phyloP scores from a whole-genome alignment of 139 green algal species.

The Tetradesmus obliquus region DNA sequence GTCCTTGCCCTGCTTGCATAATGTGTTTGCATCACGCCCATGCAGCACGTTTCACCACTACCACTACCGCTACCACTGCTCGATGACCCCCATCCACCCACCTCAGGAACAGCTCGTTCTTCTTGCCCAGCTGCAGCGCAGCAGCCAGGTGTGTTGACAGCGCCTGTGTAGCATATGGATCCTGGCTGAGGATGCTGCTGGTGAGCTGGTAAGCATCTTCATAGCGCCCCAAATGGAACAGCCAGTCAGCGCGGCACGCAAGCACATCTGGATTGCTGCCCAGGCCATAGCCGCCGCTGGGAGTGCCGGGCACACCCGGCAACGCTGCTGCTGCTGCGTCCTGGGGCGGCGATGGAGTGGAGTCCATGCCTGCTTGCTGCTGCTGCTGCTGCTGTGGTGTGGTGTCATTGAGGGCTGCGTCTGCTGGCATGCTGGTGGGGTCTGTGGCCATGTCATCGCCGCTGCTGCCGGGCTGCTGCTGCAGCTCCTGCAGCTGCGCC shows the following conservation, averaged over 20 bases:
- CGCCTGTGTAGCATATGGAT: constrained; percentile 75
- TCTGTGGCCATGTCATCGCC: constrained; percentile 8
- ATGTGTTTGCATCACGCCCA: no score
- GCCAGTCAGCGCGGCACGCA: constrained; percentile 76
- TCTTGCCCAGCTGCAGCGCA: constrained; percentile 85
- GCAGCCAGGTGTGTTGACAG: constrained; percentile 84
- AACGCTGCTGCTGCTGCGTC: constrained; percentile 28
- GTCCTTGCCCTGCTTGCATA: no score
- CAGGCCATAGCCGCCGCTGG: constrained; percentile 70
- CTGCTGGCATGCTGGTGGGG: background rate
- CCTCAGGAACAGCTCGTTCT: constrained; percentile 91
- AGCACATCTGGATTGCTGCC: constrained; percentile 79
- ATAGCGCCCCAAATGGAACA: constrained; percentile 71
- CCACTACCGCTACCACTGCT: no score
- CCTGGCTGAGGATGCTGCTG: constrained; percentile 69
- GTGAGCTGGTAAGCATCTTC: constrained; percentile 73
- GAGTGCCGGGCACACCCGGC: background rate
- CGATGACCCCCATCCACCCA: background rate
- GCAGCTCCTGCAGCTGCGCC: constrained; percentile 51
- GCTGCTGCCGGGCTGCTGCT: constrained; percentile 26
- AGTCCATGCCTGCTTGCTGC: constrained; percentile 7
- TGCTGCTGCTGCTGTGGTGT: constrained; percentile 33
- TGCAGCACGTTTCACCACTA: no score
- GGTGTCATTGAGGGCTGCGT: background rate
- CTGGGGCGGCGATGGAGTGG: background rate